phyloP scores from a whole-genome alignment of 2,329 filamentous ascomycete genomes.

The Phialocephala sp. region DNA sequence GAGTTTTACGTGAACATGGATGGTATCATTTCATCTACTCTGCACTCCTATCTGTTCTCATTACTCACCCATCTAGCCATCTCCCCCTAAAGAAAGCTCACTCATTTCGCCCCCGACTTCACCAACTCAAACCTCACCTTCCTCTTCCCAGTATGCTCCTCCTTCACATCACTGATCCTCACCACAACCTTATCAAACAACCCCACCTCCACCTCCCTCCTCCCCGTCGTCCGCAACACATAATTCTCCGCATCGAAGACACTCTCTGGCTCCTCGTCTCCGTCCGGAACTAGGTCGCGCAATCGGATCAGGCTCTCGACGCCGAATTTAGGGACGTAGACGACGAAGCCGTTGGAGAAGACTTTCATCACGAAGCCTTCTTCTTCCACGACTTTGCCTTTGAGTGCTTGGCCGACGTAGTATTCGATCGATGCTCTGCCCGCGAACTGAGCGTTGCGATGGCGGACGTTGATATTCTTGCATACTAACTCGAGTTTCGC shows the following conservation, averaged over 20 bases:
- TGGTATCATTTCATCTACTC: constrained; percentile 13
- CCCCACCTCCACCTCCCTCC: constrained; percentile 67
- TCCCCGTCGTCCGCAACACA: constrained; percentile 66
- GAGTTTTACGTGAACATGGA: constrained; percentile 14
- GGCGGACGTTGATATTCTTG: constrained; percentile 97
- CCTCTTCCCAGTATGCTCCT: constrained; percentile 94
- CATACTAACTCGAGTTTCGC: constrained; percentile 90
- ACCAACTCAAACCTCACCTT: constrained; percentile 80
- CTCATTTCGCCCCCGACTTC: constrained; percentile 31
- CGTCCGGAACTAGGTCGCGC: constrained; percentile 77
- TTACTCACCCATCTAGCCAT: not conserved
- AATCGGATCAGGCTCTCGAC: constrained; percentile 91
- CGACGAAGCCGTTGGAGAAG: constrained; percentile 96
- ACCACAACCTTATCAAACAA: constrained; percentile 93
- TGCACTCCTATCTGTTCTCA: not conserved
- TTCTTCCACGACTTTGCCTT: constrained; percentile 76
- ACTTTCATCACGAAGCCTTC: constrained; percentile 97
- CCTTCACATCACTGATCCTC: constrained; percentile 88
- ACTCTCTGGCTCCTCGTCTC: constrained; percentile 77
- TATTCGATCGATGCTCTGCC: constrained; percentile 95
- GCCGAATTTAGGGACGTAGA: constrained; percentile 93
- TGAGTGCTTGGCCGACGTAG: constrained; percentile 95
- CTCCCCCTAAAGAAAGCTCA: too few species aligned
- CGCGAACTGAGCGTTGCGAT: constrained; percentile 96
- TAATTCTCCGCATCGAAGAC: constrained; percentile 89